phyloP scores from a whole-genome alignment of 2,329 filamentous ascomycete species.

The Penicillium hesseltinei region DNA sequence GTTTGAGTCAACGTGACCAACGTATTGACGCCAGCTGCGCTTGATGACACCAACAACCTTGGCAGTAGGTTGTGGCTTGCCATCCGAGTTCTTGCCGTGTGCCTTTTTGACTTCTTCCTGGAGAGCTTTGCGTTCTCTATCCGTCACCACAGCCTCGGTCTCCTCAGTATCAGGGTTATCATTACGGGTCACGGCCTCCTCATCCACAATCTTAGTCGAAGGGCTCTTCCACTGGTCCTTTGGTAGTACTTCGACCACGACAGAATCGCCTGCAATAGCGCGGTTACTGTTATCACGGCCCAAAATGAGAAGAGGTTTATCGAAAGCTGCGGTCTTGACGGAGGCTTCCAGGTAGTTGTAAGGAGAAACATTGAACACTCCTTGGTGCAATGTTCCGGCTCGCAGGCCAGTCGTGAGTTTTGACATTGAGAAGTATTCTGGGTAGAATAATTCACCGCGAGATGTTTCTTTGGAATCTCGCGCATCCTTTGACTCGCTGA shows the following conservation, averaged over 20 bases:
- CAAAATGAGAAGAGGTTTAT: conserved; percentile 81
- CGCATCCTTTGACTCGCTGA: conserved; percentile 73
- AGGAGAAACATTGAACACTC: conserved; percentile 90
- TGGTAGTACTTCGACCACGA: conserved; percentile 88
- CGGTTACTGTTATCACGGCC: conserved; percentile 96
- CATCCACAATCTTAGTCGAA: conserved; percentile 92
- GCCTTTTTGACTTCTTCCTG: conserved; percentile 88
- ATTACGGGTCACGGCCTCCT: conserved; percentile 85
- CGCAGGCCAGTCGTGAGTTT: conserved; percentile 94
- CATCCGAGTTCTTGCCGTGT: conserved; percentile 73
- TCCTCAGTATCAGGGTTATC: conserved; percentile 86
- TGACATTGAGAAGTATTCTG: conserved; percentile 84
- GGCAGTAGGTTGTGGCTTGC: conserved; percentile 82
- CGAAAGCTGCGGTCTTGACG: conserved; percentile 84
- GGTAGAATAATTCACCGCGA: conserved; percentile 73
- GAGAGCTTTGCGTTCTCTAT: conserved; percentile 79
- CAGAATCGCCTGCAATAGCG: conserved; percentile 84
- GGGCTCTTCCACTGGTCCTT: conserved; percentile 97
- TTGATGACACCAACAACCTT: conserved; percentile 89
- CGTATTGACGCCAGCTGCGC: conserved; percentile 96
- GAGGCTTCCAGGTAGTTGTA: conserved; percentile 98
- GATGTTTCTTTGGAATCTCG: conserved; percentile 61
- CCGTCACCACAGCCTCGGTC: conserved; percentile 74
- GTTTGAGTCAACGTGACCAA: conserved; percentile 87
- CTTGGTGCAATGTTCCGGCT: conserved; percentile 84